Base-by-base conservation (phyloP, 805 yeast species). In the Suhomyces sp. region DNA sequence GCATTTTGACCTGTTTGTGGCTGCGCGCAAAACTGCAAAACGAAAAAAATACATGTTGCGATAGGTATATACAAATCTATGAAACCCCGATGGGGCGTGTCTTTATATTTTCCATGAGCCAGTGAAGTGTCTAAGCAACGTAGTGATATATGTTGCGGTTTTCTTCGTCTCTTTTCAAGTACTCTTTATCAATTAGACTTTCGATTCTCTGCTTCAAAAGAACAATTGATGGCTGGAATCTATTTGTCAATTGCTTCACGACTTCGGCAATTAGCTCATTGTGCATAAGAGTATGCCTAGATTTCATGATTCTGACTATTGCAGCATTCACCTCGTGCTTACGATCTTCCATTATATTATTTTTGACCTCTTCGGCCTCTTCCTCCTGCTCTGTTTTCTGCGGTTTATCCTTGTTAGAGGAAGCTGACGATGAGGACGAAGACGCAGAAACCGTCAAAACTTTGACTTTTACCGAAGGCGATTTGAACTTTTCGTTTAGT, bases 301-400 rank as follows among this genome's bases (percentile, higher is more conserved):
- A 79, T 70, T 91, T 91, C 93, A 91, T 85, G n/a, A 86, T 83
- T 49, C 97, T 77, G 5, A 91, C 96, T 52, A 91, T 80, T 0
- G 96, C 94, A 1, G 97, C 96, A 64, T 89, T 94, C 2, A 87
- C 74, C 61, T 86, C 88, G 51, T 78, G 77, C 54, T 82, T 77
- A 53, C 96, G 76, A 4, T 90, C 83, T 58, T 81, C 86, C 40
- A 79, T 78, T 29, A 90, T 74, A 36, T 75, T 70, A n/a, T 77
- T 77, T 65, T 84, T 70, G 0, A 88, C 86, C 50, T 77, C 78
- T 15, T 71, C 70, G 9, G 79, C 68, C 58, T 85, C 88, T 13
- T 72, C 70, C 36, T 82, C 87, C 46, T 77, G 77, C 55, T 82
- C 90, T 1, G 65, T 52, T 38, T 57, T 53, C 49, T 75, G 78